These are phyloP conservation scores for Oryza longistaminata DNA, from an alignment of 176 grass and related monocot genomes.

Conservation along the genomic window DNA sequence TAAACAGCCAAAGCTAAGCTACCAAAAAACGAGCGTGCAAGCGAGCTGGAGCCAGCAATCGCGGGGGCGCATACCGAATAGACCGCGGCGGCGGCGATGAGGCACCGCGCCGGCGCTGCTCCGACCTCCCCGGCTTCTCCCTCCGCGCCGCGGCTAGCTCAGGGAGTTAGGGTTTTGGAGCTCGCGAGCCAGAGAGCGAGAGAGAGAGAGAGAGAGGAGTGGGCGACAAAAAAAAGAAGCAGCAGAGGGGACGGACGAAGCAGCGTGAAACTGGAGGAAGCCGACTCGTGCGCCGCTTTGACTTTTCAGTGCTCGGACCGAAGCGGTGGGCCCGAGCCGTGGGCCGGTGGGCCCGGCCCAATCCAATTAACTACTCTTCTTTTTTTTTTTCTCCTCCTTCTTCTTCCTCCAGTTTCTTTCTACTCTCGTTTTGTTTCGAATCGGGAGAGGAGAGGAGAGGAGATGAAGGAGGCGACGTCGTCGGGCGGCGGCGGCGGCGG, in stretches of 20 bases:
- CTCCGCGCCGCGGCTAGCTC: neutral
- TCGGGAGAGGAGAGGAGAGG: neutral
- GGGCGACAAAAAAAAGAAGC: neutral
- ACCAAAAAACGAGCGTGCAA: neutral
- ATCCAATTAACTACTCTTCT: neutral
- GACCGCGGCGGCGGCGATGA: neutral
- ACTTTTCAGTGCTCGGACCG: slow-evolving; percentile 35
- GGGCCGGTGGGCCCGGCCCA: slow-evolving; percentile 29
- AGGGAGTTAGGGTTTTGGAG: slow-evolving; percentile 50
- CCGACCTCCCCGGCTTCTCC: slow-evolving; percentile 22
- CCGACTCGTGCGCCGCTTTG: slow-evolving; percentile 46
- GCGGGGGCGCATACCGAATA: neutral
- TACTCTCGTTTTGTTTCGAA: neutral
- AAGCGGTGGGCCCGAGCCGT: neutral
- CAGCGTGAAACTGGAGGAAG: slow-evolving; percentile 29
- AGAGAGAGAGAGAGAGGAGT: neutral
- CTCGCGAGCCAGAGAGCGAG: neutral
- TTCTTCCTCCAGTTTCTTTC: neutral
- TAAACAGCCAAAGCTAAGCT: neutral
- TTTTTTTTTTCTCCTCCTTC: neutral
- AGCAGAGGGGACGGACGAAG: neutral
- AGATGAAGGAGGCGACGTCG: slow-evolving; percentile 43
- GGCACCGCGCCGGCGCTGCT: neutral
- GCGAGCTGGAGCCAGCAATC: neutral
- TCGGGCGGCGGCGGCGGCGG: slow-evolving; percentile 49